Conservation (phyloP, 2,329 filamentous ascomycete species). For the Chalara sp. region DNA sequence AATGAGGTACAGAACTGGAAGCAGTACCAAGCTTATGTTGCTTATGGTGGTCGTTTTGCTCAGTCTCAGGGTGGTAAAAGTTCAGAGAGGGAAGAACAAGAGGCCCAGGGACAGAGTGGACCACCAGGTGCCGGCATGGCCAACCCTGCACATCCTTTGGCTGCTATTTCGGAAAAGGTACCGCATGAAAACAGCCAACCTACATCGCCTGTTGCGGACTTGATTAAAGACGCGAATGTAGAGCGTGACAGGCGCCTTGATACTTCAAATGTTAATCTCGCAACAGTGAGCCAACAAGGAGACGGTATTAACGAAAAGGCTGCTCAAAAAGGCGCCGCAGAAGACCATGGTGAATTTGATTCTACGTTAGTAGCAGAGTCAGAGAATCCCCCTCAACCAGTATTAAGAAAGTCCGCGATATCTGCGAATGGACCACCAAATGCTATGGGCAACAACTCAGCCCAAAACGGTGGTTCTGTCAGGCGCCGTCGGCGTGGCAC, state of each 20-base stretch:
- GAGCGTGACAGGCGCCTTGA: constrained; percentile 14
- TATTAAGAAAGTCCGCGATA: constrained; percentile 46
- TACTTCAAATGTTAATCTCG: constrained; percentile 7
- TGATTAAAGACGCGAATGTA: constrained; percentile 18
- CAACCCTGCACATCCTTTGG: constrained; percentile 13
- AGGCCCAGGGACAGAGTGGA: constrained; percentile 23
- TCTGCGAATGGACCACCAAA: constrained; percentile 30
- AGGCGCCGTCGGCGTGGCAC: constrained; percentile 61
- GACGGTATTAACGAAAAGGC: constrained; percentile 20
- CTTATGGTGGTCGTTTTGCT: constrained; percentile 71
- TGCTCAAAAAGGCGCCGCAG: constrained; percentile 26
- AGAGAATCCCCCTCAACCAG: constrained; percentile 19
- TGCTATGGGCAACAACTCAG: constrained; percentile 8
- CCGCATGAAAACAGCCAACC: constrained; percentile 7
- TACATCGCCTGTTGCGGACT: constrained; percentile 17
- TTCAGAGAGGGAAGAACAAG: constrained; percentile 24
- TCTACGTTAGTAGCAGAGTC: constrained; percentile 15
- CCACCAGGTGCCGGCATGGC: constrained; percentile 19
- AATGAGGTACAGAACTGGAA: constrained; percentile 90
- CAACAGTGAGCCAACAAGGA: constrained; percentile 16
- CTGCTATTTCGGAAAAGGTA: constrained; percentile 19
- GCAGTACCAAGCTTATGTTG: constrained; percentile 56
- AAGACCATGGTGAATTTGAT: constrained; percentile 42
- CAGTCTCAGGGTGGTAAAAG: constrained; percentile 31
- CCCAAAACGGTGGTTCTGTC: constrained; percentile 36